phyloP scores from a whole-genome alignment of 768 basidiomycete genomes.

The Russula foetens region DNA sequence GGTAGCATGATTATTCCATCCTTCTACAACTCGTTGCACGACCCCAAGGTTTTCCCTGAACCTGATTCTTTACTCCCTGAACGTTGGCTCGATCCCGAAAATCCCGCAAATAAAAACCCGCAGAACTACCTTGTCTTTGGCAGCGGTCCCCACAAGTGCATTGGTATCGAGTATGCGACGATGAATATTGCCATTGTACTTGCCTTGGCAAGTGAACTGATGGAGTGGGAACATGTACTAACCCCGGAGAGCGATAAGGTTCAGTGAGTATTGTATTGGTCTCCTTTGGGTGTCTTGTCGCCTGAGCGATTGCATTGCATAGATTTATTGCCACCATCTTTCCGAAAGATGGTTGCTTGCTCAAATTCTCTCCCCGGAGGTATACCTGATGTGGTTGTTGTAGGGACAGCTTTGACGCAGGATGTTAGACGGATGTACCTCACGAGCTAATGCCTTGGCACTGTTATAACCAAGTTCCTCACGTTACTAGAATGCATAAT shows the following conservation, averaged over 20 bases:
- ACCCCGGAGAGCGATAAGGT: constrained; percentile 76
- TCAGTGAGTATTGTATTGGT: constrained; percentile 48
- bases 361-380: constrained; percentile 64
- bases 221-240: constrained; percentile 83
- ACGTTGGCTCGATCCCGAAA: constrained; percentile 84
- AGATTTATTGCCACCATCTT: constrained; percentile 96
- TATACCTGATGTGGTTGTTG: background rate
- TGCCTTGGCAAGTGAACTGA: constrained; percentile 68
- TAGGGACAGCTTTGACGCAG: background rate
- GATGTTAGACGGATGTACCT: background rate
- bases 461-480: background rate
- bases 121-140: constrained; percentile 97
- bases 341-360: constrained; percentile 84
- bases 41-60: constrained; percentile 77
- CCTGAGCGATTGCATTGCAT: background rate
- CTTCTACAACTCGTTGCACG: constrained; percentile 89
- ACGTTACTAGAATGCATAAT: background rate
- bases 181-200: constrained; percentile 86
- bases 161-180: constrained; percentile 86
- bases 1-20: constrained; percentile 93
- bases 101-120: constrained; percentile 72
- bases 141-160: constrained; percentile 86
- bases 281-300: background rate
- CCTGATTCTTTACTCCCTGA: constrained; percentile 82
- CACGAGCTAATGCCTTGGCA: too few relatives aligned